Conservation (phyloP, 2,329 filamentous ascomycete species). For the Diplodia intermedia region DNA sequence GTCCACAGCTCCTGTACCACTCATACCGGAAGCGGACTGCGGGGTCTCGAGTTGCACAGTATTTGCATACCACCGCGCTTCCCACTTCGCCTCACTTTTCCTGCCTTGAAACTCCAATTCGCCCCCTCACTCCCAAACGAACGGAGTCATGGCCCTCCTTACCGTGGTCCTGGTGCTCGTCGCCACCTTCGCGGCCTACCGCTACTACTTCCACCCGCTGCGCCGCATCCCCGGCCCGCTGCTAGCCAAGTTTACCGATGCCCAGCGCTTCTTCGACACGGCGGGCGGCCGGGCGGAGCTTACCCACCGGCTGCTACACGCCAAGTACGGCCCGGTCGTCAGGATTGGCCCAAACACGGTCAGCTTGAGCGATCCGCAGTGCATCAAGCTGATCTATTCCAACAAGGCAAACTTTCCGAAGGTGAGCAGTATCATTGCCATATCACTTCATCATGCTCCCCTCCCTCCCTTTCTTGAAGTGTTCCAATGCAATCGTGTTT, state of each 20-base stretch:
- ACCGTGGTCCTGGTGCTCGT: constrained; percentile 24
- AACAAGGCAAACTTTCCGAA: constrained; percentile 44
- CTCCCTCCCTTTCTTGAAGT: neutral
- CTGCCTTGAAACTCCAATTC: neutral
- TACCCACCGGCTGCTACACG: constrained; percentile 42
- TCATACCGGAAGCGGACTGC: neutral
- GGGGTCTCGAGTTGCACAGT: too few species aligned
- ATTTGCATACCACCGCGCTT: neutral
- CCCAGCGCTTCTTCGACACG: constrained; percentile 44
- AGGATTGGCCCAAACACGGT: constrained; percentile 43
- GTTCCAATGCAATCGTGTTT: neutral
- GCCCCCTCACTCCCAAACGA: too few species aligned
- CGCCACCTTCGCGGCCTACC: constrained; percentile 10
- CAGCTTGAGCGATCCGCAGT: constrained; percentile 40
- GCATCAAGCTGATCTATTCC: constrained; percentile 46
- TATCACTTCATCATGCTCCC: neutral
- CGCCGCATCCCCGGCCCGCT: constrained; percentile 42
- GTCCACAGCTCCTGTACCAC: neutral
- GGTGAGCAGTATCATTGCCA: constrained; percentile 33
- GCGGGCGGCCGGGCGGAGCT: constrained; percentile 43
- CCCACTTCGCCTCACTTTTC: neutral
- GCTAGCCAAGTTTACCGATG: constrained; percentile 44
- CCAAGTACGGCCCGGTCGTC: constrained; percentile 42
- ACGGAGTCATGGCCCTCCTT: constrained; percentile 9
- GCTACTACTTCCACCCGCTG: constrained; percentile 22